A percentile compares a stretch with the other conserved stretches of the same genome.
phyloP scores from a whole-genome alignment of 1,284 basidiomycete species.

The Ceratobasidium sp. region DNA sequence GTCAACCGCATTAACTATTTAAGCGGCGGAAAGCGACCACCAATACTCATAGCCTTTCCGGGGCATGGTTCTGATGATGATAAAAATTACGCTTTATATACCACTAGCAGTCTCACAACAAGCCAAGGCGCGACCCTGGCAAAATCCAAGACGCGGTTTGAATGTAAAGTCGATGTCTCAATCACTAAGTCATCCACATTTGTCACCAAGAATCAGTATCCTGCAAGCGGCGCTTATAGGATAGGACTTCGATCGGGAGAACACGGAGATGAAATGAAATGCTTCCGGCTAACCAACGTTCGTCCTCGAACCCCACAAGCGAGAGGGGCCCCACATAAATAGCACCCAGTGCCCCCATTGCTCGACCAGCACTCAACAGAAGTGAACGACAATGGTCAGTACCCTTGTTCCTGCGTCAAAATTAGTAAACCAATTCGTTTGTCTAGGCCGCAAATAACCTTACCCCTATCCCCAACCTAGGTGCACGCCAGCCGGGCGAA shows the following conservation, averaged over 20 bases:
- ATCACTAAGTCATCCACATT: background rate
- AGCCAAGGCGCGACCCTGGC: background rate
- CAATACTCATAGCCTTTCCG: background rate
- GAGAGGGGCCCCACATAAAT: constrained; percentile 28
- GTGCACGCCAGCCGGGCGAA: constrained; percentile 30
- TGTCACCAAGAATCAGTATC: background rate
- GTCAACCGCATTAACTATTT: background rate
- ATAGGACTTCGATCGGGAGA: background rate
- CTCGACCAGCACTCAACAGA: background rate
- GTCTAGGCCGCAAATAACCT: constrained; percentile 29
- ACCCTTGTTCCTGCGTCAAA: background rate
- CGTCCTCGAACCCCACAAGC: constrained; percentile 21
- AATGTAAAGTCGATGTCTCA: too few relatives aligned
- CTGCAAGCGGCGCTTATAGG: background rate
- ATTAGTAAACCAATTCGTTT: constrained; percentile 1
- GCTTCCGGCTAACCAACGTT: constrained; percentile 23
- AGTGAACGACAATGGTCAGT: constrained; percentile 11
- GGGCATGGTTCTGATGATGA: too few relatives aligned
- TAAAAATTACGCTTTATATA: too few relatives aligned
- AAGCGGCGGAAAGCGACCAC: background rate
- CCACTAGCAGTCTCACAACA: too few relatives aligned
- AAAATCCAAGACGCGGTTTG: too few relatives aligned
- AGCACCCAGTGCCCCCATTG: background rate
- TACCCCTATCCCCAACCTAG: constrained; percentile 31
- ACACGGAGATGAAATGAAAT: constrained; percentile 4